phyloP scores from a whole-genome alignment of 768 basidiomycete genomes.

The Zangia roseola region DNA sequence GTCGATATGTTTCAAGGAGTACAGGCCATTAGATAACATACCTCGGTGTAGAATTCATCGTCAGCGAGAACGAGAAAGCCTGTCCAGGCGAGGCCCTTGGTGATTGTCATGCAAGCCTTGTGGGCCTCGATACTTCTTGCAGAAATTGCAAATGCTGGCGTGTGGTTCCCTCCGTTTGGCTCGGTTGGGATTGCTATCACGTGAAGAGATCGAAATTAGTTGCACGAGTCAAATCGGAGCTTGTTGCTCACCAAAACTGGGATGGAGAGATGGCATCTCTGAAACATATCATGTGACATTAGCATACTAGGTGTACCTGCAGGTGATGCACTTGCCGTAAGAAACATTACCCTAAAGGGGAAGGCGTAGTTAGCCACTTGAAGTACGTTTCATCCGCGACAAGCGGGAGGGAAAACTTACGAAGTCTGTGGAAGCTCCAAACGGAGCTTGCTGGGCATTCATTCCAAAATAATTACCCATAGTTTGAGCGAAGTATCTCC shows the following conservation, averaged over 20 bases:
- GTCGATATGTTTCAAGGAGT: neutral
- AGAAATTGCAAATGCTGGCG: conserved; percentile 60
- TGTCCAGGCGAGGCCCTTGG: conserved; percentile 61
- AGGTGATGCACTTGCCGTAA: conserved; percentile 46
- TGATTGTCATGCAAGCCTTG: conserved; percentile 50
- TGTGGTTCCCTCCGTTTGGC: conserved; percentile 74
- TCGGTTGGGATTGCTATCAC: conserved; percentile 66
- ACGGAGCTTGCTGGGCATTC: conserved; percentile 32
- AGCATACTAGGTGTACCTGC: conserved; percentile 12
- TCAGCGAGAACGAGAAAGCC: conserved; percentile 61
- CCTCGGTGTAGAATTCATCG: conserved; percentile 54
- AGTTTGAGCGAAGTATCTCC: conserved; percentile 50
- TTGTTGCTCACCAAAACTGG: conserved; percentile 48
- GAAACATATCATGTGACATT: conserved; percentile 5
- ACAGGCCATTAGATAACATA: conserved; percentile 19
- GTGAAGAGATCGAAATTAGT: conserved; percentile 14
- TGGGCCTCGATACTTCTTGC: conserved; percentile 64
- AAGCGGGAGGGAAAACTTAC: conserved; percentile 41
- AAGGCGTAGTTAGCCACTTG: conserved; percentile 14
- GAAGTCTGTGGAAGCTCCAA: conserved; percentile 74
- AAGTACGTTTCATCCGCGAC: no score
- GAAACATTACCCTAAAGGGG: conserved; percentile 67
- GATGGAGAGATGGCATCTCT: conserved; percentile 67
- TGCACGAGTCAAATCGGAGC: neutral
- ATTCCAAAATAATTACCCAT: conserved; percentile 46